Percentiles rank a stretch among this genome's conserved stretches.
Evolutionary conservation across 345 rosid species (phyloP).

Genomic region (Anastatica hierochuntica): DNA sequence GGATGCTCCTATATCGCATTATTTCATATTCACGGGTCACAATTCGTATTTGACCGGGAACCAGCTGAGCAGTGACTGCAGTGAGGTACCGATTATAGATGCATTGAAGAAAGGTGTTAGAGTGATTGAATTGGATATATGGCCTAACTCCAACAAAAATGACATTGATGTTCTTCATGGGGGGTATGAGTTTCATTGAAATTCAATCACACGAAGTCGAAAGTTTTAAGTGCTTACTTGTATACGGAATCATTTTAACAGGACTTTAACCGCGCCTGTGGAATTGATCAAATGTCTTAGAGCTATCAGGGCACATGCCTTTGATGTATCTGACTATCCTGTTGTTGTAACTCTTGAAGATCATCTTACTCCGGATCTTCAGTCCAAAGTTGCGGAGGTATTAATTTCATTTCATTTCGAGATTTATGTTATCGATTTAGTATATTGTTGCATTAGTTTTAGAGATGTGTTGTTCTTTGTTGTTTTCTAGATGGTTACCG

Average conservation of each 20-base stretch:
- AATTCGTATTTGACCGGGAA: too few relatives aligned
- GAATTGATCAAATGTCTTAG: slow-evolving; percentile 53
- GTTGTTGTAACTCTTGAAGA: slow-evolving; percentile 81
- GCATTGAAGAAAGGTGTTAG: slow-evolving; percentile 72
- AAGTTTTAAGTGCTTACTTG: too few relatives aligned
- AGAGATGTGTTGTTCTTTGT: slow-evolving; percentile 15
- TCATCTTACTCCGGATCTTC: slow-evolving; percentile 76
- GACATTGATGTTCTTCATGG: slow-evolving; percentile 76
- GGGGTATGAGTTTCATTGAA: slow-evolving; percentile 30
- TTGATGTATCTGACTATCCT: slow-evolving; percentile 62
- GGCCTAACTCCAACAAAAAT: slow-evolving; percentile 71
- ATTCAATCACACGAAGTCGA: background rate
- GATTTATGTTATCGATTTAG: background rate
- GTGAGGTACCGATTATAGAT: slow-evolving; percentile 63
- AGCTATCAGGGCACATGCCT: slow-evolving; percentile 70
- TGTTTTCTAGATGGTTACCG: slow-evolving; percentile 75
- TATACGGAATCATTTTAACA: slow-evolving; percentile 17
- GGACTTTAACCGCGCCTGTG: slow-evolving; percentile 79
- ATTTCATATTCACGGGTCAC: slow-evolving; percentile 75
- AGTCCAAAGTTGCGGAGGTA: slow-evolving; percentile 76
- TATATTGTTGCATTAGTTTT: background rate
- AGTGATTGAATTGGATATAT: slow-evolving; percentile 78
- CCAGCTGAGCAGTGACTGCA: slow-evolving; percentile 85
- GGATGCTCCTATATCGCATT: slow-evolving; percentile 76
- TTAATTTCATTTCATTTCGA: background rate